These are phyloP conservation scores for Recurvomyces mirabilis DNA, from an alignment of 495 filamentous ascomycete species.

Conservation along the genomic window DNA sequence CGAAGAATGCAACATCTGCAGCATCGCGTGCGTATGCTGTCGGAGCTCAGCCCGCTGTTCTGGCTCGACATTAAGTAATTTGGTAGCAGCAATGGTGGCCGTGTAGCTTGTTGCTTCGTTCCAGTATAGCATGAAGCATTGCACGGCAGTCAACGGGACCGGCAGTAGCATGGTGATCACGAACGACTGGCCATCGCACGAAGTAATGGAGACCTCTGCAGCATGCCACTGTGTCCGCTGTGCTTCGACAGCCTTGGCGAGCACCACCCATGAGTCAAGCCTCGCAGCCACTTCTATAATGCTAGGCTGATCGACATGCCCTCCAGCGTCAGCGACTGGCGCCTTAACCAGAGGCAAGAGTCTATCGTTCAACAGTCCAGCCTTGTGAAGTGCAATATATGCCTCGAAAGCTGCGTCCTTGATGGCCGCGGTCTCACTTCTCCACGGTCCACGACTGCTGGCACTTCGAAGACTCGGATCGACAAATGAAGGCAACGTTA, in stretches of 20 bases:
- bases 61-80: background rate
- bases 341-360: slow-evolving; percentile 49
- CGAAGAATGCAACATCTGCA: background rate
- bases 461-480: slow-evolving; percentile 48
- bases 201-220: background rate
- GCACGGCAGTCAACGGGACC: slow-evolving; percentile 23
- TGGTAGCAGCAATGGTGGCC: background rate
- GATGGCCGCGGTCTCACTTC: slow-evolving; percentile 59
- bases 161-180: slow-evolving; percentile 34
- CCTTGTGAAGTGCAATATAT: slow-evolving; percentile 57
- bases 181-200: background rate
- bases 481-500: slow-evolving; percentile 63
- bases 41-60: background rate
- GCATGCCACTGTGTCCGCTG: background rate
- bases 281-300: slow-evolving; percentile 12
- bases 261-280: slow-evolving; percentile 15
- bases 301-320: slow-evolving; percentile 9
- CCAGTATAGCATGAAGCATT: slow-evolving; percentile 36
- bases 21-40: background rate
- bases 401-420: slow-evolving; percentile 81
- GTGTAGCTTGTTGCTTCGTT: slow-evolving; percentile 26
- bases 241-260: background rate
- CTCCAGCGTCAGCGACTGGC: background rate
- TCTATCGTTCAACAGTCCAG: slow-evolving; percentile 66
- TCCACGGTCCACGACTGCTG: slow-evolving; percentile 46